Conservation (phyloP, 139 green algal genomes). For the Coccomyxa sp. region DNA sequence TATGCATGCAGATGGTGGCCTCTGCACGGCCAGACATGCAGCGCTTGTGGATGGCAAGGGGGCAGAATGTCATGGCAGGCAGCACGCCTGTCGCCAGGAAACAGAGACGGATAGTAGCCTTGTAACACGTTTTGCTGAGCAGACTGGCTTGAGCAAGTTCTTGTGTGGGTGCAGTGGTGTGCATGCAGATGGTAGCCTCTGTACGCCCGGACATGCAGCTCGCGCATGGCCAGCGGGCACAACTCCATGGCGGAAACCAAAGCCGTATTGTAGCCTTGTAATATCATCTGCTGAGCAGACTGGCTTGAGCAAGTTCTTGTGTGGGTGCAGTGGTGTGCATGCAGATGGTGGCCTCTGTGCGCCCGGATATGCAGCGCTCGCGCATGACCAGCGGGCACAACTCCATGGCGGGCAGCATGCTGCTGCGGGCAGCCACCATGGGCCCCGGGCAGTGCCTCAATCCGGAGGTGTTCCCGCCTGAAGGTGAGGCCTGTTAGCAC, state of each 20-base stretch:
- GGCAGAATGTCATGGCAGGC: background rate
- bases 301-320: too few relatives aligned
- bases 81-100: too few relatives aligned
- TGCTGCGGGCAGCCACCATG: conserved; percentile 1
- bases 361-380: background rate
- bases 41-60: too few relatives aligned
- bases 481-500: background rate
- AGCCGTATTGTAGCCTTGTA: background rate
- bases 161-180: background rate
- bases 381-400: background rate
- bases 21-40: too few relatives aligned
- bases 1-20: background rate
- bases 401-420: background rate
- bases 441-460: too few relatives aligned
- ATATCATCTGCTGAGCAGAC: background rate
- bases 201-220: background rate
- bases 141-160: background rate
- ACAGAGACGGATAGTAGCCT: background rate
- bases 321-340: background rate
- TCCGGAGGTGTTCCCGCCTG: background rate
- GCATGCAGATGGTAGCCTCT: background rate
- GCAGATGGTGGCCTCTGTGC: background rate
- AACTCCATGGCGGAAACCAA: background rate
- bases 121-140: too few relatives aligned
- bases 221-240: background rate